Evolutionary conservation across 1,284 basidiomycete species (phyloP), one percentile per base, ranked within the genome.

Genomic region (Heterobasidion annosum): DNA sequence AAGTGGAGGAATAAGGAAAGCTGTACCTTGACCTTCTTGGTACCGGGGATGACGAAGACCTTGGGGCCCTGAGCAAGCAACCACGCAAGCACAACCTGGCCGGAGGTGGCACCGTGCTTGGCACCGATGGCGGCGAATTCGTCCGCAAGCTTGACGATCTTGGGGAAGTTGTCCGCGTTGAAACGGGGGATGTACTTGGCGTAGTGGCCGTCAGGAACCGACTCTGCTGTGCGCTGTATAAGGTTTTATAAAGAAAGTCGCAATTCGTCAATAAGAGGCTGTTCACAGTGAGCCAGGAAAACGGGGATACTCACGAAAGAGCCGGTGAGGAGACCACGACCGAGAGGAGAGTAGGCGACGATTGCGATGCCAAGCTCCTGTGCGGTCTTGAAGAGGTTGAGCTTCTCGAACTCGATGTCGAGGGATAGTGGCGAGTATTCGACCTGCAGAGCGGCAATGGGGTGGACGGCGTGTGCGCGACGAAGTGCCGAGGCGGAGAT

Each of bases 1-100:
- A 9, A 35, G 52, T 50, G 13, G 25, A 5, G 13, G 9, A 9
- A 8, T 2, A 25, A 49, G 35, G 18, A 34, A 18, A 53, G 10
- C 59, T 58, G n/a, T 40, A 65, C 64, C 42, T 56, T 48, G 33
- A 64, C 45, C 12, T 60, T 62, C 2, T 59, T 62, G 8, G 67
- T 65, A 0, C 72, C 73, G 2, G 73, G 74, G 50, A 77, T 73
- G 0, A 73, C 68, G 45, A 74, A 63, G 57, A 73, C 61, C 58
- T 69, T 68, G 34, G 63, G 63, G 50, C 68, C 68, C 64, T 69
- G 71, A 13, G 67, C 66, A 35, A 70, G 63, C 19, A 76, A 56
- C 83, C 84, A 88, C 0, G 85, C 81, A 10, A 88, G 70, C 0
- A 73, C 66, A n/a, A 83, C 69, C 64, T 86, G 83, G 0, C 77